phyloP scores from a whole-genome alignment of 2,329 filamentous ascomycete genomes.

The Ceratocystis cubensis region DNA sequence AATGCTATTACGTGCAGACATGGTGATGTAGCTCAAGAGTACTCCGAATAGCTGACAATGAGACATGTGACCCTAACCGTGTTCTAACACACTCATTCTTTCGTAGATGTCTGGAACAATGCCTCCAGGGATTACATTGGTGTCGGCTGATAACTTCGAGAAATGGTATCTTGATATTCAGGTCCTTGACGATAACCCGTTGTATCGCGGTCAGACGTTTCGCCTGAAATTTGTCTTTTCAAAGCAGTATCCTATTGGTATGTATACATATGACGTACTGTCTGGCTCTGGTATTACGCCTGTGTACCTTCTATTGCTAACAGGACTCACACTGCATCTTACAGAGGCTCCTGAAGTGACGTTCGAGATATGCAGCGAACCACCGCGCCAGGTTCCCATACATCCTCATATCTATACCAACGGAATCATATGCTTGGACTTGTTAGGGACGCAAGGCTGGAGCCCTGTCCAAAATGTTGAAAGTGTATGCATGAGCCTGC shows the following conservation, averaged over 20 bases:
- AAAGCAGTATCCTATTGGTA: constrained; percentile 80
- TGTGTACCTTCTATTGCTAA: background rate
- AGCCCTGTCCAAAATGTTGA: constrained; percentile 94
- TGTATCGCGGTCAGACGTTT: constrained; percentile 71
- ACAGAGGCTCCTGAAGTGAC: constrained; percentile 88
- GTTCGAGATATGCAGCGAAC: constrained; percentile 53
- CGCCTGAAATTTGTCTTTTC: constrained; percentile 80
- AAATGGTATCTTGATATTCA: constrained; percentile 88
- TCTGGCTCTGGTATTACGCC: background rate
- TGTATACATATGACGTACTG: constrained; percentile 21
- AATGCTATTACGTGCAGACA: background rate
- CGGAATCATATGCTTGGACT: constrained; percentile 93
- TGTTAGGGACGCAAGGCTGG: constrained; percentile 81
- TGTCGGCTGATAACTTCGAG: constrained; percentile 68
- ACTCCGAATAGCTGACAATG: background rate
- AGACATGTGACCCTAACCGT: background rate
- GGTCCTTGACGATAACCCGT: constrained; percentile 79
- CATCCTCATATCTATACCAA: constrained; percentile 98
- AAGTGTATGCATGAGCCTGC: constrained; percentile 90
- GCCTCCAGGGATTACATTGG: constrained; percentile 62
- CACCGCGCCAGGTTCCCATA: constrained; percentile 59
- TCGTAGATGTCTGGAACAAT: constrained; percentile 41
- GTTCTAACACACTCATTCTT: constrained; percentile 2
- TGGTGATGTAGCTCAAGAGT: background rate
- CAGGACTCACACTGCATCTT: background rate